These are phyloP conservation scores for Podaxis sp. DNA, from an alignment of 768 basidiomycete species.

Conservation along the genomic window DNA sequence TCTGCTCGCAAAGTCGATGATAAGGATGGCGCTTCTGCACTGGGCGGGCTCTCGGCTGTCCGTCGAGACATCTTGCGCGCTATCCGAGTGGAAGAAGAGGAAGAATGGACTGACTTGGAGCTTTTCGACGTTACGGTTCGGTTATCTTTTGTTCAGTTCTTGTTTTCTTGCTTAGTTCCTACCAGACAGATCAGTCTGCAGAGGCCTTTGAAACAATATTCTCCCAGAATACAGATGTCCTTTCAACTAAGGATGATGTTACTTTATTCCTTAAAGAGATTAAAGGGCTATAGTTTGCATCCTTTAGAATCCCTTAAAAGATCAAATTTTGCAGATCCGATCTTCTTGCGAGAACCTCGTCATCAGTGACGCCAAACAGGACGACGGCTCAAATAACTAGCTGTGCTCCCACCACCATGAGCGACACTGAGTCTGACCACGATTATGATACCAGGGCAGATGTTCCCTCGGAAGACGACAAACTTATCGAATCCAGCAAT, in stretches of 20 bases:
- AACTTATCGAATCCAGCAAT: background rate
- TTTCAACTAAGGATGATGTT: slow-evolving; percentile 58
- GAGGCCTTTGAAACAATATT: slow-evolving; percentile 62
- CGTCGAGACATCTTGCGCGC: slow-evolving; percentile 75
- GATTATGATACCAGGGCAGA: background rate
- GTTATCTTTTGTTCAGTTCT: slow-evolving; percentile 11
- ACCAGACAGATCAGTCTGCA: slow-evolving; percentile 58
- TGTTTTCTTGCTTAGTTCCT: slow-evolving; percentile 14
- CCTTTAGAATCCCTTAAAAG: background rate
- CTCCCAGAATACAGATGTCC: slow-evolving; percentile 49
- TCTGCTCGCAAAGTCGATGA: slow-evolving; percentile 72
- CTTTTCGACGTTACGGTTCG: slow-evolving; percentile 68
- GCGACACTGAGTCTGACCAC: slow-evolving; percentile 49
- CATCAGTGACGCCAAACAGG: background rate
- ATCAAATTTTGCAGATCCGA: background rate
- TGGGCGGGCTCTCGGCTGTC: slow-evolving; percentile 67
- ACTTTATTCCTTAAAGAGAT: slow-evolving; percentile 59
- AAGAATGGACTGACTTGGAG: slow-evolving; percentile 68
- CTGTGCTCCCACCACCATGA: slow-evolving; percentile 22
- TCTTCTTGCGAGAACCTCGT: background rate
- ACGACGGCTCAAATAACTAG: background rate
- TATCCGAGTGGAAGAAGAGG: slow-evolving; percentile 78
- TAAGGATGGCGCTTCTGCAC: slow-evolving; percentile 45
- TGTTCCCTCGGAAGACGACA: background rate
- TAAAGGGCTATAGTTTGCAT: slow-evolving; percentile 41